phyloP scores from a whole-genome alignment of 768 basidiomycete species.

The Mycena vulgaris region DNA sequence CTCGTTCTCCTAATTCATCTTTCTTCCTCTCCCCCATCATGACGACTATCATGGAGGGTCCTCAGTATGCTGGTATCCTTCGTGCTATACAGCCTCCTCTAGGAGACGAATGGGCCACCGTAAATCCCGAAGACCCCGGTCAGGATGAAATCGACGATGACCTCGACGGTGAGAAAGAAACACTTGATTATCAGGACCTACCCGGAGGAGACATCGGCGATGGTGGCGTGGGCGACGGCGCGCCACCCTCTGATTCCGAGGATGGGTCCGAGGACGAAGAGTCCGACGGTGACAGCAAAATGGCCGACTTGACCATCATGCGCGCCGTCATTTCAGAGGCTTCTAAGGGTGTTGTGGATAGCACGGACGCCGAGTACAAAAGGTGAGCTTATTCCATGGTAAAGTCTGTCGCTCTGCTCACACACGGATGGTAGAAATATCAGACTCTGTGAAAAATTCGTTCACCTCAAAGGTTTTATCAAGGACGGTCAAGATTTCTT shows the following conservation, averaged over 20 bases:
- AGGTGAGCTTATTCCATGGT: no score
- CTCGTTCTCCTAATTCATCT: slow-evolving; percentile 15
- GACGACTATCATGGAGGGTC: not conserved
- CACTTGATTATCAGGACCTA: no score
- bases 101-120: not conserved
- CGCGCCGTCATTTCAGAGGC: slow-evolving; percentile 38
- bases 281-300: slow-evolving; percentile 23
- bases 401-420: no score
- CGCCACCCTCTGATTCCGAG: slow-evolving; percentile 16
- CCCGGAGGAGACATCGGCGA: no score
- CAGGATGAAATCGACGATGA: slow-evolving; percentile 32
- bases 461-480: slow-evolving; percentile 37
- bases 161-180: slow-evolving; percentile 27
- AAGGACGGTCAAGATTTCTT: slow-evolving; percentile 37
- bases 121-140: not conserved
- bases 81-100: not conserved
- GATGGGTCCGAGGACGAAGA: slow-evolving; percentile 21
- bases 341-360: slow-evolving; percentile 50
- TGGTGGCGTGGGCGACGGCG: no score
- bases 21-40: slow-evolving; percentile 1
- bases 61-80: slow-evolving; percentile 6
- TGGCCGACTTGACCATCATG: slow-evolving; percentile 1
- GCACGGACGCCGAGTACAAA: slow-evolving; percentile 48
- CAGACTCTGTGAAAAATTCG: slow-evolving; percentile 37
- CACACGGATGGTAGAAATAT: no score